Evolutionary conservation across 805 yeast species (phyloP), one percentile per base, ranked within the genome.

Genomic region (Candida namnaoensis): DNA sequence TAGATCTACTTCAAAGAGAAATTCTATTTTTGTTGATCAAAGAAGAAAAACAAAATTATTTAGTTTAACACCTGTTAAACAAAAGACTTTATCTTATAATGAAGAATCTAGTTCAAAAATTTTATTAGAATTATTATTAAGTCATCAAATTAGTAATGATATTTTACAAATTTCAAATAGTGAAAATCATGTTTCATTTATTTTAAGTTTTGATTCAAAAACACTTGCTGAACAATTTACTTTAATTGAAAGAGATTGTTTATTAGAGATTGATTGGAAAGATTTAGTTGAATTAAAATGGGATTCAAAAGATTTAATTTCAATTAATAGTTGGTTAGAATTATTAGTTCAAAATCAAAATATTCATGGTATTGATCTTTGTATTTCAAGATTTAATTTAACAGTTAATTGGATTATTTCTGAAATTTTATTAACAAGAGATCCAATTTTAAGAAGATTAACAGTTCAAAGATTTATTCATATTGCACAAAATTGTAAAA

Each of bases 341-440:
- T 69, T 86, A 32, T 66, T 90, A 41, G 73, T 80, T 23, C 76
- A 78, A 57, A 73, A 76, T 50, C 65, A 66, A 50, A 57, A 64
- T 30, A 61, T 69, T 19, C 74, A 80, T n/a, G 96, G 97, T 0
- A 79, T 88, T 33, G 87, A 86, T 47, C 64, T 91, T 38, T 88
- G 87, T 11, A 80, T 88, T 34, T 73, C 95, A 0, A 68, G 99
- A 45, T 93, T 90, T 69, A 90, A 91, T 56, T 65, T 91, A 44
- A 80, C 86, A 66, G 90, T 86, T 7, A 87, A 86, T 52, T 91
- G 98, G 98, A 80, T 90, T 35, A 78, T 86, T 32, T 86, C 96
- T 0, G 96, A 91, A 64, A 76, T 93, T 42, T 60, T 88, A 13
- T 64, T 91, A 45, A 87, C 96, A 9, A 70, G 69, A 42, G 65